Percentiles rank a stretch among this genome's conserved stretches.
phyloP scores from a whole-genome alignment of 257 asterid genomes.

The Rehmannia glutinosa region DNA sequence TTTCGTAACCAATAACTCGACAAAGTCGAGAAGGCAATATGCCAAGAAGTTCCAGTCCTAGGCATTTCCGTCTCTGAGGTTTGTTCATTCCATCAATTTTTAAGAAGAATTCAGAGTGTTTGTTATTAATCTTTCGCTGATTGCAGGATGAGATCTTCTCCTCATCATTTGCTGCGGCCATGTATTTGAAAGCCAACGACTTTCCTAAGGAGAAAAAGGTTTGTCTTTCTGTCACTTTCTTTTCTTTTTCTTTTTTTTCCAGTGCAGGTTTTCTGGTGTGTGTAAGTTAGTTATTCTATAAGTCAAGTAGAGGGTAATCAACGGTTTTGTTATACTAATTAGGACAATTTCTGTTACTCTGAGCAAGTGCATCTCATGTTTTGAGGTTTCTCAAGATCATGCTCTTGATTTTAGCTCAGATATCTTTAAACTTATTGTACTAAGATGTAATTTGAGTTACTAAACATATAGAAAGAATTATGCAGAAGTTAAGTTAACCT shows the following conservation, averaged over 20 bases:
- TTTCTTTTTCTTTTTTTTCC: too few relatives aligned
- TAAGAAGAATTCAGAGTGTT: not conserved
- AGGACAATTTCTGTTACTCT: too few relatives aligned
- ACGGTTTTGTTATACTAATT: not conserved
- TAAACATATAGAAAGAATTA: not conserved
- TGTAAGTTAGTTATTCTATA: not conserved
- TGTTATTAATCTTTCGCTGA: not conserved
- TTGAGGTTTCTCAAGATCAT: slow-evolving; percentile 5
- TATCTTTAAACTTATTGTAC: not conserved
- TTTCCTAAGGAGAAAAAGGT: slow-evolving; percentile 88
- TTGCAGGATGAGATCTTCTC: slow-evolving; percentile 87
- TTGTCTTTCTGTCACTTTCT: not conserved
- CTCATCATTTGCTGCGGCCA: slow-evolving; percentile 96
- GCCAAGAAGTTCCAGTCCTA: slow-evolving; percentile 76
- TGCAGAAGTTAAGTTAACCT: not conserved
- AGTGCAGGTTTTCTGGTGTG: not conserved
- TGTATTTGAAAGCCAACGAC: slow-evolving; percentile 68
- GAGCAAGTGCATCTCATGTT: not conserved
- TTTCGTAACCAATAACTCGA: slow-evolving; percentile 93
- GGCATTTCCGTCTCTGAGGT: slow-evolving; percentile 88
- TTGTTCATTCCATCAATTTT: slow-evolving; percentile 15
- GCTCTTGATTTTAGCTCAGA: not conserved
- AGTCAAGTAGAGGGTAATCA: not conserved
- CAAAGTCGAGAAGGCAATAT: slow-evolving; percentile 71
- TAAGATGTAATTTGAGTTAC: not conserved